phyloP scores from a whole-genome alignment of 805 yeast genomes.

The Kluyveromyces siamensis region DNA sequence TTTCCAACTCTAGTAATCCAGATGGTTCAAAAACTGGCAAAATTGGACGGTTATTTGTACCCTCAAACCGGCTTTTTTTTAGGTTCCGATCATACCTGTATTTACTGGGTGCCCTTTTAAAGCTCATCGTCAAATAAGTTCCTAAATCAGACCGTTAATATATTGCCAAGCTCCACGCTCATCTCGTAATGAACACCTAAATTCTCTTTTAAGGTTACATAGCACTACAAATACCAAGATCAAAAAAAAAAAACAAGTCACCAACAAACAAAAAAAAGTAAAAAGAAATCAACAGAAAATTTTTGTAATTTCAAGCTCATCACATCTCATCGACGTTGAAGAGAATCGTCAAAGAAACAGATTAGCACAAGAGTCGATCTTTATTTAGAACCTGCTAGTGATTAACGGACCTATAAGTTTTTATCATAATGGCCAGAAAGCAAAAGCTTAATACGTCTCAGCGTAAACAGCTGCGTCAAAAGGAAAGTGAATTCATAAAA shows the following conservation, averaged over 20 bases:
- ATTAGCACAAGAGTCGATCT: too few species aligned
- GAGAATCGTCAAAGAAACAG: not conserved
- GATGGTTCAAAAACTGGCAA: slow-evolving; percentile 32
- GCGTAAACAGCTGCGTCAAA: slow-evolving; percentile 32
- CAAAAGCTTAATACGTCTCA: slow-evolving; percentile 25
- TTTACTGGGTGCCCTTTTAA: slow-evolving; percentile 1
- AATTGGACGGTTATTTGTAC: slow-evolving; percentile 3
- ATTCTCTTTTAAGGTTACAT: too few species aligned
- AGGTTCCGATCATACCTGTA: not conserved
- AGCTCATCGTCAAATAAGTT: slow-evolving; percentile 9
- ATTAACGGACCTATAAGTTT: not conserved
- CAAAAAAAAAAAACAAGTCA: too few species aligned
- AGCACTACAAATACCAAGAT: too few species aligned
- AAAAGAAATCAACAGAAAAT: slow-evolving; percentile 2
- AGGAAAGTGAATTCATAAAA: slow-evolving; percentile 30
- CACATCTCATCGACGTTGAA: slow-evolving; percentile 7
- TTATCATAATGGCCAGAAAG: slow-evolving; percentile 30
- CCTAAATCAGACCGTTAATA: not conserved
- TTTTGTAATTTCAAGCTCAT: slow-evolving; percentile 9
- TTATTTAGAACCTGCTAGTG: not conserved
- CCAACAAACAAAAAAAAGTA: too few species aligned
- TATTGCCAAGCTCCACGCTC: too few species aligned
- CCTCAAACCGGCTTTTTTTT: slow-evolving; percentile 4
- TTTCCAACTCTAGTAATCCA: slow-evolving; percentile 35
- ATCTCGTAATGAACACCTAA: too few species aligned